These are phyloP conservation scores for Didymosphaeria variabile DNA, from an alignment of 2,329 filamentous ascomycete genomes.

Conservation along the genomic window DNA sequence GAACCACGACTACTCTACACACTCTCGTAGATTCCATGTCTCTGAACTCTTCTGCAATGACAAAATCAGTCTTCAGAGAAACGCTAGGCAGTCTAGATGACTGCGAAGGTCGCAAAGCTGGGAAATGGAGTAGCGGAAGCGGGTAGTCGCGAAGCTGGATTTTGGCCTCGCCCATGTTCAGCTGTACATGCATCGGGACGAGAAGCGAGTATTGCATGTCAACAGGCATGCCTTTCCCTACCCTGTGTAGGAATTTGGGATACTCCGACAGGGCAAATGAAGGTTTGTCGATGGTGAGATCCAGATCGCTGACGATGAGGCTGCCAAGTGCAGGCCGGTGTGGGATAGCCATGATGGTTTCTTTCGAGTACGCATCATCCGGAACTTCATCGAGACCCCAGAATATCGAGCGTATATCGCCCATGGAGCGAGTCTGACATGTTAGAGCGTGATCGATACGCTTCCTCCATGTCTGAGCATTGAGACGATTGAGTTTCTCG, in stretches of 20 bases:
- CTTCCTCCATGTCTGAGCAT: slow-evolving; percentile 90
- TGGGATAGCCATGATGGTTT: slow-evolving; percentile 86
- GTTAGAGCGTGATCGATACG: slow-evolving; percentile 81
- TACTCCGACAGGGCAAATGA: slow-evolving; percentile 85
- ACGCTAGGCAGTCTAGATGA: slow-evolving; percentile 82
- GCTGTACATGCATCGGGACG: slow-evolving; percentile 86
- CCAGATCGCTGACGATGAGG: slow-evolving; percentile 81
- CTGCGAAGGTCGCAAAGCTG: slow-evolving; percentile 80
- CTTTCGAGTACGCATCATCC: slow-evolving; percentile 81
- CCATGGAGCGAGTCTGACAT: slow-evolving; percentile 76
- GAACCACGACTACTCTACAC: slow-evolving; percentile 84
- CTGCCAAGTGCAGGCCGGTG: slow-evolving; percentile 85
- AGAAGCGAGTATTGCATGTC: slow-evolving; percentile 91
- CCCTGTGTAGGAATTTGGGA: slow-evolving; percentile 82
- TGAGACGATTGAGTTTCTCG: slow-evolving; percentile 77
- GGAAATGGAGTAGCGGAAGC: slow-evolving; percentile 88
- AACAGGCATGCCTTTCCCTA: slow-evolving; percentile 96
- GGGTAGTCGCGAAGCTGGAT: slow-evolving; percentile 93
- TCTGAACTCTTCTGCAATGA: slow-evolving; percentile 92
- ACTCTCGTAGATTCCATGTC: slow-evolving; percentile 81
- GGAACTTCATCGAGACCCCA: slow-evolving; percentile 84
- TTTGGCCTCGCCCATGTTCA: slow-evolving; percentile 89
- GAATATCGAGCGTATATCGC: slow-evolving; percentile 80
- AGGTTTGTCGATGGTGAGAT: slow-evolving; percentile 88
- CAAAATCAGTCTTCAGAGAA: slow-evolving; percentile 88